Conservation (phyloP, 164 flowering plant species). For the Dillenia suffruticosa region DNA sequence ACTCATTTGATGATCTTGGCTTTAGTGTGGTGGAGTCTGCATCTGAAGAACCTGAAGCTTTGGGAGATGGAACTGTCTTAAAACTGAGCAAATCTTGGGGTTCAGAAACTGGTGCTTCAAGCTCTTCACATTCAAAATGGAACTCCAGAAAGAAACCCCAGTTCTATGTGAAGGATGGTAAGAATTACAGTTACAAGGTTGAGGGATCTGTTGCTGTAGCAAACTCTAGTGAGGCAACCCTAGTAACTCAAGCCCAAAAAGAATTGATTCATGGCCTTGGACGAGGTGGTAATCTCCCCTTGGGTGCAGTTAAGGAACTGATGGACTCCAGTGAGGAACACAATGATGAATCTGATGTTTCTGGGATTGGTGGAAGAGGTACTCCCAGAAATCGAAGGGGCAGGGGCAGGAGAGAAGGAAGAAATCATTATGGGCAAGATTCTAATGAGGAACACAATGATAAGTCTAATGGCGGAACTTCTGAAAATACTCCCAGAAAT, state of each 20-base stretch:
- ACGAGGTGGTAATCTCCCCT: slow-evolving; percentile 81
- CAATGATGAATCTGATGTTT: slow-evolving; percentile 24
- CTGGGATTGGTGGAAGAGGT: slow-evolving; percentile 37
- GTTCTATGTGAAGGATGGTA: slow-evolving; percentile 93
- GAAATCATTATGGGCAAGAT: slow-evolving; percentile 12
- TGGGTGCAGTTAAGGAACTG: slow-evolving; percentile 57
- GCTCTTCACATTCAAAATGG: slow-evolving; percentile 51
- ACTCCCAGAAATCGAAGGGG: slow-evolving; percentile 19
- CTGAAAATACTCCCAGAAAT: neutral
- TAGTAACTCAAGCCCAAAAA: slow-evolving; percentile 54
- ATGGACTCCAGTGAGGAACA: slow-evolving; percentile 29
- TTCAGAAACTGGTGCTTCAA: slow-evolving; percentile 23
- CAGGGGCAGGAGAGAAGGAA: slow-evolving; percentile 15
- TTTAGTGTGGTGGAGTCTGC: slow-evolving; percentile 68
- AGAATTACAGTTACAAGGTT: slow-evolving; percentile 93
- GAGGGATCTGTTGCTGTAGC: slow-evolving; percentile 77
- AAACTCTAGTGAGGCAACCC: slow-evolving; percentile 59
- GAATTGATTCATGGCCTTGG: slow-evolving; percentile 88
- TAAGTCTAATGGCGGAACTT: slow-evolving; percentile 20
- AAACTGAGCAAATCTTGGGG: slow-evolving; percentile 25
- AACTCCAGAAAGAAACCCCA: slow-evolving; percentile 69
- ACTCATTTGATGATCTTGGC: slow-evolving; percentile 94
- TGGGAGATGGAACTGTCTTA: slow-evolving; percentile 39
- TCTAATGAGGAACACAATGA: slow-evolving; percentile 24
- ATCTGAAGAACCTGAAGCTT: slow-evolving; percentile 51